A percentile compares a stretch with the other conserved stretches of the same genome.
Evolutionary conservation across 176 grass and related monocot genomes (phyloP).

Genomic region (Aegilops bicornis): DNA sequence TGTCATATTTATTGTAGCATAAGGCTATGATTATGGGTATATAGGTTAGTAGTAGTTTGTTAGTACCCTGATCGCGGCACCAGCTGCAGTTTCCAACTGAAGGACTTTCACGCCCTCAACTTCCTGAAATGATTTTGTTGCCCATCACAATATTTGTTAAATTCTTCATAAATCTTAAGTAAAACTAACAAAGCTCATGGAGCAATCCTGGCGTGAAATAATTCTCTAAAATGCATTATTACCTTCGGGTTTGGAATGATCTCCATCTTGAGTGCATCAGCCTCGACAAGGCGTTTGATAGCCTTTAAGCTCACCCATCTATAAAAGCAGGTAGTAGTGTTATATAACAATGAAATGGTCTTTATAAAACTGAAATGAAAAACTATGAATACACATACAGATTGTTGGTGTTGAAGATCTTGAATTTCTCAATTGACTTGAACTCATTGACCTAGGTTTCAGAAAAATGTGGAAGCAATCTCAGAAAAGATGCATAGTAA

Average conservation of each 20-base stretch:
- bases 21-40: neutral
- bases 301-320: conserved; percentile 97
- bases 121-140: conserved; percentile 58
- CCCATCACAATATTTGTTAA: neutral
- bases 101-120: conserved; percentile 85
- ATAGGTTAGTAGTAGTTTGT: neutral
- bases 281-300: conserved; percentile 84
- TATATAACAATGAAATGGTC: neutral
- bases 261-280: conserved; percentile 97
- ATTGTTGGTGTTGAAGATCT: conserved; percentile 99
- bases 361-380: neutral
- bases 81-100: conserved; percentile 92
- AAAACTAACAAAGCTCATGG: neutral
- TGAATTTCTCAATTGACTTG: conserved; percentile 99
- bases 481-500: neutral
- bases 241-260: conserved; percentile 99
- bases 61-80: conserved; percentile 87
- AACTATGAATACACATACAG: conserved; percentile 51
- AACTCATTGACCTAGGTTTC: conserved; percentile 75
- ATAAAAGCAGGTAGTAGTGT: neutral
- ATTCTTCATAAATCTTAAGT: neutral
- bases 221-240: neutral
- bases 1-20: conserved; percentile 16
- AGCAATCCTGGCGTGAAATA: neutral
- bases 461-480: neutral